Percentiles rank a stretch among this genome's conserved stretches.
Conservation (phyloP, 1,284 basidiomycete species). For the Rhodotorula sp. region DNA sequence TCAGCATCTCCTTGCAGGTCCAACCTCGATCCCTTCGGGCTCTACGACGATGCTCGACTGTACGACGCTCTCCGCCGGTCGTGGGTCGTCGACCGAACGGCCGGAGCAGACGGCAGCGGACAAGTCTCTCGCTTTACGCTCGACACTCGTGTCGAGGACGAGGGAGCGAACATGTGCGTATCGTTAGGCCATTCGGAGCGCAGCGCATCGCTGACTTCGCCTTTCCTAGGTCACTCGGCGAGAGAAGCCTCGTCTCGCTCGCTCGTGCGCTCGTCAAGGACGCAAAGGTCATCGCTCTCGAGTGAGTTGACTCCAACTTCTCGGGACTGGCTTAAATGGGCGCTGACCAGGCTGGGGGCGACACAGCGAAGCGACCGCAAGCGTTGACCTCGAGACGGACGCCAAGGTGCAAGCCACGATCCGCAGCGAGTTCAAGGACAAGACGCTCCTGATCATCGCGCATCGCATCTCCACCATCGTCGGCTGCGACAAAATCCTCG, state of each 20-base stretch:
- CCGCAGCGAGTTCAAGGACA: conserved; percentile 61
- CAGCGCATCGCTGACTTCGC: neutral
- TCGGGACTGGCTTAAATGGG: conserved; percentile 23
- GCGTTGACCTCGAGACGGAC: conserved; percentile 71
- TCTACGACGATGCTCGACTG: conserved; percentile 48
- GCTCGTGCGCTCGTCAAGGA: conserved; percentile 76
- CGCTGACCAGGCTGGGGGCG: conserved; percentile 36
- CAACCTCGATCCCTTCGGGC: conserved; percentile 49
- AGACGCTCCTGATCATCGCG: conserved; percentile 61
- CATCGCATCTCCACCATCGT: conserved; percentile 73
- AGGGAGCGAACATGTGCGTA: conserved; percentile 72
- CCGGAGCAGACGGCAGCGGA: conserved; percentile 18
- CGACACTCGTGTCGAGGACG: conserved; percentile 76
- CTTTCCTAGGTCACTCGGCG: conserved; percentile 40
- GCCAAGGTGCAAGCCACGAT: conserved; percentile 69
- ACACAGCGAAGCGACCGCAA: conserved; percentile 72
- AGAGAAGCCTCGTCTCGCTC: conserved; percentile 74
- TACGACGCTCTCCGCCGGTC: conserved; percentile 49
- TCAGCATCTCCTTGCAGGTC: conserved; percentile 40
- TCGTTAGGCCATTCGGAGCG: no score
- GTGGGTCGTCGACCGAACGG: conserved; percentile 44
- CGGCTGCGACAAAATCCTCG: conserved; percentile 64
- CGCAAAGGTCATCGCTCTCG: conserved; percentile 68
- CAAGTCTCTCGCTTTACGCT: conserved; percentile 59
- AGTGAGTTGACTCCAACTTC: conserved; percentile 45